phyloP scores from a whole-genome alignment of 2,329 filamentous ascomycete genomes.

The Clonostachys rosea region DNA sequence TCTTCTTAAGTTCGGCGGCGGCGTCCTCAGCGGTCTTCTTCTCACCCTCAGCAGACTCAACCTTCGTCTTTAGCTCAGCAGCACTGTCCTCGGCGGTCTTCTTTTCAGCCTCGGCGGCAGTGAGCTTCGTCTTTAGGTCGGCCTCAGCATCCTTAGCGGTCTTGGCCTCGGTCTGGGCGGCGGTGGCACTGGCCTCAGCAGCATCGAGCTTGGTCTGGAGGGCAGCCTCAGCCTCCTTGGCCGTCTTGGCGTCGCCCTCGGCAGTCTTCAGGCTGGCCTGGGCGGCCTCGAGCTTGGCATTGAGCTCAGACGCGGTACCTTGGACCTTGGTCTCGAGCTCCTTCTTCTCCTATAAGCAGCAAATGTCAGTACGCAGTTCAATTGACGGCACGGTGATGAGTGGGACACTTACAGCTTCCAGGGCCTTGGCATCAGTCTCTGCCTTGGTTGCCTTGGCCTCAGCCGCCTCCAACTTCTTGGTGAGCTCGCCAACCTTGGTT shows the following conservation, averaged over 20 bases:
- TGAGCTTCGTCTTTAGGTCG: conserved; percentile 7
- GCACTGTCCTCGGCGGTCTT: conserved; percentile 2
- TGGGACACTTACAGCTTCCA: conserved; percentile 18
- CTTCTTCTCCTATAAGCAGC: neutral
- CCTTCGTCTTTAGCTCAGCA: neutral
- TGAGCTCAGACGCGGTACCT: conserved; percentile 5
- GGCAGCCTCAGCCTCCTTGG: conserved; percentile 2
- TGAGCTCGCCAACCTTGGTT: conserved; percentile 18
- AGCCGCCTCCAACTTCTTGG: conserved; percentile 23
- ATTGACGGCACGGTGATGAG: neutral
- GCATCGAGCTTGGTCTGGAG: conserved; percentile 5
- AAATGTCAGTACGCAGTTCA: neutral
- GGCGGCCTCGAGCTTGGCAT: conserved; percentile 9
- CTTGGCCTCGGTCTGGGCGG: neutral
- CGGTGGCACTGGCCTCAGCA: neutral
- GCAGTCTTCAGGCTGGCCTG: conserved; percentile 2
- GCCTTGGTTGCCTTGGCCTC: conserved; percentile 28
- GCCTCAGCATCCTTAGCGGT: conserved; percentile 1
- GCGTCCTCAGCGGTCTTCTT: neutral
- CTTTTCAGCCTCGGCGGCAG: conserved; percentile 7
- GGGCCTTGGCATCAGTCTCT: conserved; percentile 25
- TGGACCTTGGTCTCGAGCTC: conserved; percentile 4
- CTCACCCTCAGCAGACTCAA: neutral
- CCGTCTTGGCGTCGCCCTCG: conserved; percentile 1
- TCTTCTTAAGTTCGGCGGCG: neutral